A percentile compares a stretch with the other conserved stretches of the same genome.
These are phyloP conservation scores for Entophlyctis helioformis DNA, from an alignment of 192 early-diverging fungal genomes.

Conservation along the genomic window DNA sequence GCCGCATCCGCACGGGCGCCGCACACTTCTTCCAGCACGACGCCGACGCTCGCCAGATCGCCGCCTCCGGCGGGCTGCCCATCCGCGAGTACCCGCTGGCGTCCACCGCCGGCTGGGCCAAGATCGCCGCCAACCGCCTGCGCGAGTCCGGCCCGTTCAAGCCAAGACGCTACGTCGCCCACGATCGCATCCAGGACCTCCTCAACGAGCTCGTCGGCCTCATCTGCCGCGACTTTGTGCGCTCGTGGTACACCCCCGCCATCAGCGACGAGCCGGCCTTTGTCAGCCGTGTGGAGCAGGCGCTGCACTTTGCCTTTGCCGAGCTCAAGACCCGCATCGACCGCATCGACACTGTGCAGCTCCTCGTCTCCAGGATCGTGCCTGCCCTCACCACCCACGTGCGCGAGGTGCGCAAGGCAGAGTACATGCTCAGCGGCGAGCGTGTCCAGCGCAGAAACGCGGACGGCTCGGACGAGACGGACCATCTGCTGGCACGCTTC, in stretches of 20 bases:
- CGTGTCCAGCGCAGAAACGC: conserved; percentile 5
- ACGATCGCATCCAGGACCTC: conserved; percentile 8
- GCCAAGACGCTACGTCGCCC: no score
- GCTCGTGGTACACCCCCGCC: conserved; percentile 35
- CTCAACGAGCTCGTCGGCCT: conserved; percentile 33
- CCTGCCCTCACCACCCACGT: conserved; percentile 66
- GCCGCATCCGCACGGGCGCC: no score
- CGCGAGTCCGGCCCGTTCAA: no score
- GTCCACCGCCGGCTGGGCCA: no score
- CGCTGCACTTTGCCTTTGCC: conserved; percentile 24
- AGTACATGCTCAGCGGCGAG: conserved; percentile 27
- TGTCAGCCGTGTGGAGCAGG: conserved; percentile 30
- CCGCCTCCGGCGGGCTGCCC: no score
- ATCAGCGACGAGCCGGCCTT: conserved; percentile 34
- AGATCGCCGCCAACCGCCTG: no score
- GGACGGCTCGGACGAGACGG: conserved; percentile 40
- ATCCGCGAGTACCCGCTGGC: no score
- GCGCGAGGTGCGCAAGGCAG: conserved; percentile 47
- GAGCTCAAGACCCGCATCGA: conserved; percentile 25
- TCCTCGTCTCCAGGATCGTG: conserved; percentile 49
- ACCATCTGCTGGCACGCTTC: conserved; percentile 40
- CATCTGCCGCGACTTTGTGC: conserved; percentile 46
- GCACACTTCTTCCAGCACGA: no score
- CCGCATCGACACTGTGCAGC: conserved; percentile 44
- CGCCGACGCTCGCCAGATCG: no score